Evolutionary conservation across 306 rosid genomes (phyloP), one percentile per base, ranked within the genome.

Genomic region (Herpetospermum pedunculosum): DNA sequence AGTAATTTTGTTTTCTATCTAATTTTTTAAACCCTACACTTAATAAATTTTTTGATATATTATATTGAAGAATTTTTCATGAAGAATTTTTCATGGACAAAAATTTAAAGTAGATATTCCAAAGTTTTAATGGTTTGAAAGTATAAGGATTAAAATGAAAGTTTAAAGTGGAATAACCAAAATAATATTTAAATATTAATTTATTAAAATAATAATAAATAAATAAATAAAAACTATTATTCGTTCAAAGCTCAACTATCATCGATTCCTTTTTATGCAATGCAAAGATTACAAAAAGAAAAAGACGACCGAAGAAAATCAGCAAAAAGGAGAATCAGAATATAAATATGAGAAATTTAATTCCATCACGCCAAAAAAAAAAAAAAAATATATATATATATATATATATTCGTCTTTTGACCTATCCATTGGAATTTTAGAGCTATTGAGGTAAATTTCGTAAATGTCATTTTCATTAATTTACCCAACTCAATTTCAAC

Each of bases 291-390:
- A 3, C 9, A 64, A 64, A 11, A 38, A 40, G 0, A 38, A 37
- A 64, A 64, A 4, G 15, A 38, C 48, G 7, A 40, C 1, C 2
- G 4, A 8, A 64, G 49, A 64, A 64, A 64, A 64, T 38, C 30
- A 64, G 11, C 32, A 64, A 38, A 37, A 64, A 21, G 49, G 38
- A 64, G 71, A 64, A 64, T 64, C 18, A 23, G 49, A 64, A 64
- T 64, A 64, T 64, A 38, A 64, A 64, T 64, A 64, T n/a, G 30
- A 38, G 71, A 64, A 64, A 38, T 64, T 37, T 38, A 64, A 38
- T 21, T 64, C 32, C 71, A 64, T 64, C 49, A 38, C 71, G 49
- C 32, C 28, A 37, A n/a, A n/a, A n/a, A n/a, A n/a, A n/a, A n/a
- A n/a, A n/a, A n/a, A n/a, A n/a, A n/a, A n/a, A n/a, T n/a, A 1